A percentile compares a stretch with the other conserved stretches of the same genome.
Evolutionary conservation across 257 asterid genomes (phyloP).

Genomic region (Primulina huaijiensis): DNA sequence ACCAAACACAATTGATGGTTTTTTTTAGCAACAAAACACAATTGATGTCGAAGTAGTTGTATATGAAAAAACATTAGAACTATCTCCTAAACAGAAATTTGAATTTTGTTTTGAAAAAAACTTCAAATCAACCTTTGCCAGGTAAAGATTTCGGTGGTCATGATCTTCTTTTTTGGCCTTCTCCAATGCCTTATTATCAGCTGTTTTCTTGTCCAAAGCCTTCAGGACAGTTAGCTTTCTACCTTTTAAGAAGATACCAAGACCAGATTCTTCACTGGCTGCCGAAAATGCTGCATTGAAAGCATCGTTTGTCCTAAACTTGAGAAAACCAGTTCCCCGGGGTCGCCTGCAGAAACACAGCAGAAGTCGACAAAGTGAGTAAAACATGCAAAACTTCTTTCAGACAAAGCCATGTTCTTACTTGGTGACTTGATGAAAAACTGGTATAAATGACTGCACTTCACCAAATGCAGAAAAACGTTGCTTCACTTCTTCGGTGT

Average conservation of each 20-base stretch:
- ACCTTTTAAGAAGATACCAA: constrained; percentile 75
- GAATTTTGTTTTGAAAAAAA: constrained; percentile 9
- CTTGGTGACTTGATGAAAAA: constrained; percentile 88
- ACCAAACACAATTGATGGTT: constrained; percentile 15
- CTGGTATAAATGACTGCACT: constrained; percentile 72
- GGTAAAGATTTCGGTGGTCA: constrained; percentile 81
- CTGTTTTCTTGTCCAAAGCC: constrained; percentile 82
- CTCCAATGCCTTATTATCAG: constrained; percentile 70
- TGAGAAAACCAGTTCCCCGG: constrained; percentile 95
- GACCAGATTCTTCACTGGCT: constrained; percentile 49
- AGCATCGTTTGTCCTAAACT: constrained; percentile 65
- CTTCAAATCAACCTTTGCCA: constrained; percentile 68
- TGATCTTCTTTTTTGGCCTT: constrained; percentile 68
- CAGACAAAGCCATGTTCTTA: constrained; percentile 30
- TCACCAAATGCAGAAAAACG: constrained; percentile 82
- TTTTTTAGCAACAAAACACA: too few species aligned
- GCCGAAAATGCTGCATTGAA: constrained; percentile 75
- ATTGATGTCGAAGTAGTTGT: constrained; percentile 1
- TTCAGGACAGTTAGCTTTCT: constrained; percentile 72
- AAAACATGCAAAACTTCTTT: constrained; percentile 13
- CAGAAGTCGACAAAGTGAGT: constrained; percentile 11
- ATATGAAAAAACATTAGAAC: neutral
- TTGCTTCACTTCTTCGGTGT: constrained; percentile 71
- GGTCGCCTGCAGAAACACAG: constrained; percentile 65
- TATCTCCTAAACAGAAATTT: neutral